Evolutionary conservation across 371 early-diverging fungal genomes (phyloP).

Genomic region (Choanephora cucurbitarum): DNA sequence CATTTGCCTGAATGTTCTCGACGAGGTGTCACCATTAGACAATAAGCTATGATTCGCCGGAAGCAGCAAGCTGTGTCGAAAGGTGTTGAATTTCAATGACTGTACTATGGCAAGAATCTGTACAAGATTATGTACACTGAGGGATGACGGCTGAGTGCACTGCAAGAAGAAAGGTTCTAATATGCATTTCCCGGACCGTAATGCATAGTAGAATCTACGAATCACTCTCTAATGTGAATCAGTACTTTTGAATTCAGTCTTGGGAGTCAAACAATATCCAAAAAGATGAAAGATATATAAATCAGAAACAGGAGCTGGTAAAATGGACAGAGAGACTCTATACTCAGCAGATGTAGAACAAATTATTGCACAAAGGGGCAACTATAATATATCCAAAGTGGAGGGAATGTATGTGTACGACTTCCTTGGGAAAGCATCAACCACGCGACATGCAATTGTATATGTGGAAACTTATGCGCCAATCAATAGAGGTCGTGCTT

Average conservation of each 20-base stretch:
- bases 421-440: not conserved
- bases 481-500: not conserved
- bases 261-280: not conserved
- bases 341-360: not conserved
- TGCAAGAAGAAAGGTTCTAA: not conserved
- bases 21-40: no score
- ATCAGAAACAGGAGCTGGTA: not conserved
- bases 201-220: no score
- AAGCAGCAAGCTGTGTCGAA: no score
- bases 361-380: not conserved
- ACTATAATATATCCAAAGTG: not conserved
- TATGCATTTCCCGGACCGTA: not conserved
- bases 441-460: not conserved
- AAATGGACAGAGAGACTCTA: not conserved
- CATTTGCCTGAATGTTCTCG: no score
- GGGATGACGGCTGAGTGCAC: no score
- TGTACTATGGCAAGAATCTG: no score
- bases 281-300: not conserved
- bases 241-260: not conserved
- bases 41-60: no score
- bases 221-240: no score
- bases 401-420: not conserved
- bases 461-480: not conserved
- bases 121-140: no score
- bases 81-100: no score